A percentile compares a stretch with the other conserved stretches of the same genome.
phyloP scores from a whole-genome alignment of 345 rosid genomes.

The Erodium maritimum region DNA sequence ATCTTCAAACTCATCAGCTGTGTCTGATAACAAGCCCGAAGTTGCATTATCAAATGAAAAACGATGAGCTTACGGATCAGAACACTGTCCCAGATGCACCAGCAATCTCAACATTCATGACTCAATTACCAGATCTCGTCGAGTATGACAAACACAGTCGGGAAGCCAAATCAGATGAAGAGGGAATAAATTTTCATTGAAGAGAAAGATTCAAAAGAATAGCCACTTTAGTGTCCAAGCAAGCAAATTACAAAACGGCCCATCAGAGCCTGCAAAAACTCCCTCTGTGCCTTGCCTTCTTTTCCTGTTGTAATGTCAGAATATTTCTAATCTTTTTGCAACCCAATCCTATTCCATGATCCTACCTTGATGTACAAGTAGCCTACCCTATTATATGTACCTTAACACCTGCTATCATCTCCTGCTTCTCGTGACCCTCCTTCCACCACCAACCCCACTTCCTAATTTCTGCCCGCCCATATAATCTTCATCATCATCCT shows the following conservation, averaged over 20 bases:
- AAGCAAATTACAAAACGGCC: constrained; percentile 19
- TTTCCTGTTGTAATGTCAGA: constrained; percentile 16
- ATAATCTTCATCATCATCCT: constrained; percentile 44
- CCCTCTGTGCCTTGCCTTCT: not conserved
- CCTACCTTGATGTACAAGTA: constrained; percentile 38
- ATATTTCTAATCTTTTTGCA: constrained; percentile 1
- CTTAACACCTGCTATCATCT: too few species aligned
- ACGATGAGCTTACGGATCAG: constrained; percentile 12
- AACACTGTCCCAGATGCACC: constrained; percentile 43
- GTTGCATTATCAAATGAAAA: constrained; percentile 25
- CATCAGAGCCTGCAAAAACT: constrained; percentile 5
- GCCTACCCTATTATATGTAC: constrained; percentile 32
- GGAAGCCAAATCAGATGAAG: not conserved
- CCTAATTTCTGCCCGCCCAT: constrained; percentile 26
- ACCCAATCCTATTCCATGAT: constrained; percentile 15
- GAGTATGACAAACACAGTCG: constrained; percentile 56
- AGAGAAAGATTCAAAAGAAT: constrained; percentile 22
- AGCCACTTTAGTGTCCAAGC: constrained; percentile 2
- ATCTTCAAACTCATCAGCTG: constrained; percentile 38
- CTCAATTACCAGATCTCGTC: constrained; percentile 71
- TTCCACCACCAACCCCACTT: constrained; percentile 14
- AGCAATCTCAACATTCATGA: constrained; percentile 56
- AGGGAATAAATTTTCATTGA: too few species aligned
- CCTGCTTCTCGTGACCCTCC: constrained; percentile 50
- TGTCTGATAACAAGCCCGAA: constrained; percentile 16